These are phyloP conservation scores for Tinospora cordifolia DNA, from an alignment of 164 flowering plant species.

Conservation along the genomic window DNA sequence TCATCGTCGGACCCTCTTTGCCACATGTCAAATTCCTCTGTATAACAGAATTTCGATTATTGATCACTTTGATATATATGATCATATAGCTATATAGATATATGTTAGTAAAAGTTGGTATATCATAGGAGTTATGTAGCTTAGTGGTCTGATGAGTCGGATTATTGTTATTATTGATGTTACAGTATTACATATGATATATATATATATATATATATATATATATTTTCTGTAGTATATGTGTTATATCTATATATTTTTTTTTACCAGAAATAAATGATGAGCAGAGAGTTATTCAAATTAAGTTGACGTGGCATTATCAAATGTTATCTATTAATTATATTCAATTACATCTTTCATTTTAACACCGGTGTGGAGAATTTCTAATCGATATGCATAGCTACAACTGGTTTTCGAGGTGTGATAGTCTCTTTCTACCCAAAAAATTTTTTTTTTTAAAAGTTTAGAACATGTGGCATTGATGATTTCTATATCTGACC, in stretches of 20 bases:
- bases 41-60: slow-evolving; percentile 17
- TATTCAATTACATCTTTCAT: slow-evolving; percentile 27
- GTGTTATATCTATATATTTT: slow-evolving; percentile 5
- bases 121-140: slow-evolving; percentile 2
- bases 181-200: slow-evolving; percentile 8
- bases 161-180: neutral
- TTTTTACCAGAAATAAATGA: neutral
- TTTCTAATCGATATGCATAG: neutral
- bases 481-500: neutral
- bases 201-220: neutral
- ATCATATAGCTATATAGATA: too few relatives aligned
- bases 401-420: slow-evolving; percentile 4
- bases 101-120: too few relatives aligned
- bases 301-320: slow-evolving; percentile 30
- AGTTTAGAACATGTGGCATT: too few relatives aligned
- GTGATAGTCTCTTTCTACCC: slow-evolving; percentile 8
- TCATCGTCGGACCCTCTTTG: slow-evolving; percentile 51
- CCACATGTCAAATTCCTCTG: slow-evolving; percentile 37
- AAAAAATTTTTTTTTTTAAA: too few relatives aligned
- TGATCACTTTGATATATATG: too few relatives aligned
- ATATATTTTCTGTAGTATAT: slow-evolving; percentile 4
- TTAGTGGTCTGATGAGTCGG: neutral
- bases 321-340: slow-evolving; percentile 29
- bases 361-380: slow-evolving; percentile 10
- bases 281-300: neutral